Evolutionary conservation across 495 filamentous ascomycete genomes (phyloP).

Genomic region (Gamarada debralockiae): DNA sequence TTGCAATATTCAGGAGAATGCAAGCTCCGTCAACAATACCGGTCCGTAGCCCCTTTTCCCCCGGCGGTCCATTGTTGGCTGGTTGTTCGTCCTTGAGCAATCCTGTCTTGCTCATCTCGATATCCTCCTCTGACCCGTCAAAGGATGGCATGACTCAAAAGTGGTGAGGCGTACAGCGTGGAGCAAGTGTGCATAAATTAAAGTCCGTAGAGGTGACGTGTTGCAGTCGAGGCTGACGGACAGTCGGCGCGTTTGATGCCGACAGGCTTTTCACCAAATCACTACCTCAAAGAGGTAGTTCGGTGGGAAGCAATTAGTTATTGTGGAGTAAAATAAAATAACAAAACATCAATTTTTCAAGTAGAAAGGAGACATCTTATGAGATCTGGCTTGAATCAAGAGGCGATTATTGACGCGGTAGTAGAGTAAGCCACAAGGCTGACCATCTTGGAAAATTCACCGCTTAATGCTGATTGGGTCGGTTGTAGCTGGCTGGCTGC

Average conservation of each 20-base stretch:
- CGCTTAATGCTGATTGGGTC: neutral
- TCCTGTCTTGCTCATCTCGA: slow-evolving; percentile 17
- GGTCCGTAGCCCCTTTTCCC: slow-evolving; percentile 1
- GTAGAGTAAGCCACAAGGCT: neutral
- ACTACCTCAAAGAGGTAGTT: too few relatives aligned
- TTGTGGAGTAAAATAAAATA: too few relatives aligned
- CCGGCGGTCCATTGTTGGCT: neutral
- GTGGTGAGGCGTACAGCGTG: too few relatives aligned
- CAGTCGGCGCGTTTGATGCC: too few relatives aligned
- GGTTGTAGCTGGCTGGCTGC: too few relatives aligned
- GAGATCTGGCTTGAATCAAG: too few relatives aligned
- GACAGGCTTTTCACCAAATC: too few relatives aligned
- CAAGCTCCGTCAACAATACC: slow-evolving; percentile 14
- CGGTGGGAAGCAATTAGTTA: too few relatives aligned
- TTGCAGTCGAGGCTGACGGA: neutral
- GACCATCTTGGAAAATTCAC: neutral
- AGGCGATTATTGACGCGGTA: too few relatives aligned
- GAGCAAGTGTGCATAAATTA: too few relatives aligned
- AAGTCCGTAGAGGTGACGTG: too few relatives aligned
- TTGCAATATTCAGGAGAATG: slow-evolving; percentile 22
- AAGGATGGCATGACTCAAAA: slow-evolving; percentile 6
- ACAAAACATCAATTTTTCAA: neutral
- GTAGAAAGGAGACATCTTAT: neutral
- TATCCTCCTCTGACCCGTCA: slow-evolving; percentile 10
- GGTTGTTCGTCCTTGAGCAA: slow-evolving; percentile 3